Evolutionary conservation across 768 basidiomycete species (phyloP), one percentile per base, ranked within the genome.

Genomic region (Amanita fuliginea): DNA sequence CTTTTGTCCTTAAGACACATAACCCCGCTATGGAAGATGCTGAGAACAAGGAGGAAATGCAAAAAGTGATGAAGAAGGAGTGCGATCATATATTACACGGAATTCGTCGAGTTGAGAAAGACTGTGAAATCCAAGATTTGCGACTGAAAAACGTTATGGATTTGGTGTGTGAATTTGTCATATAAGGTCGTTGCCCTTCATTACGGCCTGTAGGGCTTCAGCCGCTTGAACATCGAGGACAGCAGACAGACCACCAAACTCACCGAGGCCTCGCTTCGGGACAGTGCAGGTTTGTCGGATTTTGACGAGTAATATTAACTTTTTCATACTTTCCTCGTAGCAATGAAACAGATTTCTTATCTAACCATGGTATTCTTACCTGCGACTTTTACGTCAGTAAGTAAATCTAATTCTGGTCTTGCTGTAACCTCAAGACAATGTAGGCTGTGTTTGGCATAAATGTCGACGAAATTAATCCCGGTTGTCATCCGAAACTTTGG

Each of bases 401-500:
- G 71, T 51, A 16, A 16, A 14, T 33, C 24, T 24, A 18, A 40
- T 19, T 19, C 10, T n/a, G 11, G 13, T 13, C 11, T 32, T 40
- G 4, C 10, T 40, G 39, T 19, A 8, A 19, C 21, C 19, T 21
- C 18, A 40, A 8, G 18, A n/a, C 24, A n/a, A 44, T 32, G 8
- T 40, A 80, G 80, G 69, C 64, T 36, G 62, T 78, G 6, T 81
- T 80, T 49, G 74, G 80, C 11, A 81, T 81, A 77, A 81, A 81
- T 54, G 64, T 81, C 10, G 33, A 47, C 22, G 71, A 76, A 59
- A 65, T 80, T 43, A 64, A 60, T 22, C 62, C 51, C 0, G 46
- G 61, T n/a, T 66, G 67, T 2, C 18, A 48, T 0, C 72, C 67
- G 24, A 73, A 69, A 0, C 56, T 78, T 11, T 11, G 50, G 6